Evolutionary conservation across 2,329 filamentous ascomycete species (phyloP).

Genomic region (Phyllosticta capitalensis): DNA sequence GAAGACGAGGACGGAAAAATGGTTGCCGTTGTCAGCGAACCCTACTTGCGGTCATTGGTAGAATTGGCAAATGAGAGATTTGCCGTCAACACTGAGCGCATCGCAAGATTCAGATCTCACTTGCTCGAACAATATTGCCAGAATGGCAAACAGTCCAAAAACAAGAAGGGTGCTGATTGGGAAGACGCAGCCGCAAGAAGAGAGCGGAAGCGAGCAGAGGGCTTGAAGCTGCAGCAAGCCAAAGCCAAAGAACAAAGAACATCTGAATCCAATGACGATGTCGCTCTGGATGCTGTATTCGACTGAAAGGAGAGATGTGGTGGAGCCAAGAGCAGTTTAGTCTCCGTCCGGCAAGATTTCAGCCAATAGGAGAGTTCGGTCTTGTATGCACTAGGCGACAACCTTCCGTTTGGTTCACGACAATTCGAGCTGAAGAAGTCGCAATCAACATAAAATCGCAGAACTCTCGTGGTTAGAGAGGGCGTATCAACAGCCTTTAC

Average conservation of each 20-base stretch:
- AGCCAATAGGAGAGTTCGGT: slow-evolving; percentile 14
- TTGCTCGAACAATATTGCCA: slow-evolving; percentile 27
- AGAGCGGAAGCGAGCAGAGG: slow-evolving; percentile 33
- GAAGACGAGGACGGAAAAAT: slow-evolving; percentile 28
- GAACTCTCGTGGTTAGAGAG: not conserved
- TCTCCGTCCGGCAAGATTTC: not conserved
- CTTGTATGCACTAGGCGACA: not conserved
- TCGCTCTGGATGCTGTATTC: slow-evolving; percentile 9
- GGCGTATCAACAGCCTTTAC: not conserved
- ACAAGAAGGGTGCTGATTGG: slow-evolving; percentile 29
- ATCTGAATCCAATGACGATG: not conserved
- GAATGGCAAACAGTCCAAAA: slow-evolving; percentile 11
- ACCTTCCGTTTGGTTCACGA: not conserved
- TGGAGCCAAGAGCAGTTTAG: not conserved
- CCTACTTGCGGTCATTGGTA: slow-evolving; percentile 59
- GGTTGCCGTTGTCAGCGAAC: slow-evolving; percentile 47
- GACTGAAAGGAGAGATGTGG: not conserved
- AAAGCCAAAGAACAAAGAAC: not conserved
- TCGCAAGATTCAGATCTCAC: slow-evolving; percentile 51
- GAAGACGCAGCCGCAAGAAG: slow-evolving; percentile 31
- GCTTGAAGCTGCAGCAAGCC: slow-evolving; percentile 25
- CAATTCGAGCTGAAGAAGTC: not conserved
- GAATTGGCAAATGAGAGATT: slow-evolving; percentile 67
- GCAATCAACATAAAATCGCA: not conserved
- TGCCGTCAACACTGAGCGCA: slow-evolving; percentile 56